Conservation (phyloP, 495 filamentous ascomycete species). For the Extremus antarcticus region DNA sequence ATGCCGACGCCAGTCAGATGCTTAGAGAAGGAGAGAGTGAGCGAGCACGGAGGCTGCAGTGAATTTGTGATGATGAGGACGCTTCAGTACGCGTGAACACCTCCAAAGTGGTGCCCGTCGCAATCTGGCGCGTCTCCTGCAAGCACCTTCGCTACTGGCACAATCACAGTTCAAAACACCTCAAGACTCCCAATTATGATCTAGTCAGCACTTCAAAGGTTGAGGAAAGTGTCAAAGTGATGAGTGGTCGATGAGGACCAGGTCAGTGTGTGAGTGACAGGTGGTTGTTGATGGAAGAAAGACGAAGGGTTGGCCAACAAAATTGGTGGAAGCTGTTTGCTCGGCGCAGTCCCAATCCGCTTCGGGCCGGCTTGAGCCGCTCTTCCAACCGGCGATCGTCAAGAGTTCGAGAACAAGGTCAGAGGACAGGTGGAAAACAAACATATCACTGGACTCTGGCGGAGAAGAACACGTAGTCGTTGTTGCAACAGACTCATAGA, state of each 20-base stretch:
- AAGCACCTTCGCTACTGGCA: slow-evolving; percentile 3
- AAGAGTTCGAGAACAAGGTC: too few species aligned
- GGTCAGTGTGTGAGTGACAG: background rate
- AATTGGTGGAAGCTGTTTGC: too few species aligned
- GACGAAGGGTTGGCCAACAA: background rate
- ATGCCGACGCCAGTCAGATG: background rate
- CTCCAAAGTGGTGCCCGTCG: background rate
- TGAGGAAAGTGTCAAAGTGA: background rate
- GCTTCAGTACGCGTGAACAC: background rate
- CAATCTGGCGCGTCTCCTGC: background rate
- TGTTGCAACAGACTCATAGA: too few species aligned
- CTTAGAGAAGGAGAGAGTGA: background rate
- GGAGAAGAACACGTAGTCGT: too few species aligned
- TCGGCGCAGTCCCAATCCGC: too few species aligned
- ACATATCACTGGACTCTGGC: too few species aligned
- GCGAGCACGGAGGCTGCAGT: background rate
- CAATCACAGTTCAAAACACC: slow-evolving; percentile 2
- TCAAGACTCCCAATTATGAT: background rate
- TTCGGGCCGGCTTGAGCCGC: too few species aligned
- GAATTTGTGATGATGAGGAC: background rate
- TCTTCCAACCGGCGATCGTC: too few species aligned
- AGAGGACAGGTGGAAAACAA: too few species aligned
- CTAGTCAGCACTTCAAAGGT: background rate
- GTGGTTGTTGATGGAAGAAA: background rate
- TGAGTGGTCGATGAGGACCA: background rate